Evolutionary conservation across 2,329 filamentous ascomycete species (phyloP).

Genomic region (Diplodia sapinea): DNA sequence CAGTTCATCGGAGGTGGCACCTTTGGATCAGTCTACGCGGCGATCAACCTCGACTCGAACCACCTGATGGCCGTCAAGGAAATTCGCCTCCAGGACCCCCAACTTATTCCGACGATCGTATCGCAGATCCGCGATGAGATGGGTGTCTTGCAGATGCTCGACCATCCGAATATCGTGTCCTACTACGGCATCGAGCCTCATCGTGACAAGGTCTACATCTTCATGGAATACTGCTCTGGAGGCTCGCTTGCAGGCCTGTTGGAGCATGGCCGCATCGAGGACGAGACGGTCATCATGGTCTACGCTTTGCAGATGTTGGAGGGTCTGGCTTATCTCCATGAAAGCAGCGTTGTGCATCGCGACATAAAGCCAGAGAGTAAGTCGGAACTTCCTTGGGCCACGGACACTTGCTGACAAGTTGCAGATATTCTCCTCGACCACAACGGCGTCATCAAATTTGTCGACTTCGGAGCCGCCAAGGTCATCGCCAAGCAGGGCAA

Average conservation of each 20-base stretch:
- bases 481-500: slow-evolving; percentile 93
- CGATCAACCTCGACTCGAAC: slow-evolving; percentile 94
- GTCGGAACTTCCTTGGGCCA: slow-evolving; percentile 44
- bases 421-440: slow-evolving; percentile 93
- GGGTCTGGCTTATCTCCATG: slow-evolving; percentile 90
- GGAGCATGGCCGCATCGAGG: slow-evolving; percentile 95
- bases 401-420: slow-evolving; percentile 36
- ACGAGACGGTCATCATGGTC: slow-evolving; percentile 96
- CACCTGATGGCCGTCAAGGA: slow-evolving; percentile 99
- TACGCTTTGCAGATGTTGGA: slow-evolving; percentile 94
- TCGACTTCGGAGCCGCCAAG: slow-evolving; percentile 97
- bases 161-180: slow-evolving; percentile 96
- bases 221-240: slow-evolving; percentile 99
- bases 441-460: slow-evolving; percentile 98
- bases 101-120: slow-evolving; percentile 91
- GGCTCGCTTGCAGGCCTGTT: slow-evolving; percentile 88
- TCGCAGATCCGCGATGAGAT: slow-evolving; percentile 96
- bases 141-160: slow-evolving; percentile 91
- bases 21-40: slow-evolving; percentile 96
- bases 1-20: slow-evolving; percentile 96
- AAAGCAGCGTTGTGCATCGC: slow-evolving; percentile 88
- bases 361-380: slow-evolving; percentile 97
- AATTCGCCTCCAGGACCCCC: slow-evolving; percentile 94
- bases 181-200: slow-evolving; percentile 99
- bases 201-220: slow-evolving; percentile 98